Conservation (phyloP, 208 protist genomes). For the Novymonas esmeraldas region DNA sequence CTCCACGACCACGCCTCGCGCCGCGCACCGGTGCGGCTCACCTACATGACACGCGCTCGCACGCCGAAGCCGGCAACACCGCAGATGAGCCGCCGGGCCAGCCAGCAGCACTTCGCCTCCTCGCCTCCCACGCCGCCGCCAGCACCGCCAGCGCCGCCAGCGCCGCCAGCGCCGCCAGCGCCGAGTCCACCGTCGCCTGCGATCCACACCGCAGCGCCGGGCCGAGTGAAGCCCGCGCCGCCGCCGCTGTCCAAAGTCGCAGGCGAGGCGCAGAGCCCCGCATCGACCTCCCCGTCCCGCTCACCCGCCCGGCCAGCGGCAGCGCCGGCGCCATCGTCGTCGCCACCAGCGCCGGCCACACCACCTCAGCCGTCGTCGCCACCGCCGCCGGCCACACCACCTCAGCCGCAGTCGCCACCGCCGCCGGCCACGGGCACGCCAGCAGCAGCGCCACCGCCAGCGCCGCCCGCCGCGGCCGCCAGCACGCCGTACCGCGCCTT, state of each 20-base stretch:
- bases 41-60: conserved; percentile 17
- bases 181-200: neutral
- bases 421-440: no score
- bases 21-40: conserved; percentile 30
- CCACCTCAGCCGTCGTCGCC: neutral
- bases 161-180: neutral
- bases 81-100: conserved; percentile 2
- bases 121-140: neutral
- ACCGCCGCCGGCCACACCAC: neutral
- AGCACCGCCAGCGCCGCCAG: neutral
- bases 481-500: conserved; percentile 10
- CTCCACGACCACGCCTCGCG: conserved; percentile 33
- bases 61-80: conserved; percentile 2
- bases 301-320: neutral
- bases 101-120: conserved; percentile 6
- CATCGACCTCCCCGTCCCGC: no score
- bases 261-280: neutral
- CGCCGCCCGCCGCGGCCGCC: neutral
- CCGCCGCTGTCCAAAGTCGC: conserved; percentile 4
- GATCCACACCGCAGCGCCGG: neutral
- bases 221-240: neutral
- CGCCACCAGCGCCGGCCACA: neutral
- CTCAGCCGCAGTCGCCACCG: neutral
- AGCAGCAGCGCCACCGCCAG: neutral
- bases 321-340: neutral